Evolutionary conservation across 768 basidiomycete species (phyloP).

Genomic region (Coprinellus micaceus): DNA sequence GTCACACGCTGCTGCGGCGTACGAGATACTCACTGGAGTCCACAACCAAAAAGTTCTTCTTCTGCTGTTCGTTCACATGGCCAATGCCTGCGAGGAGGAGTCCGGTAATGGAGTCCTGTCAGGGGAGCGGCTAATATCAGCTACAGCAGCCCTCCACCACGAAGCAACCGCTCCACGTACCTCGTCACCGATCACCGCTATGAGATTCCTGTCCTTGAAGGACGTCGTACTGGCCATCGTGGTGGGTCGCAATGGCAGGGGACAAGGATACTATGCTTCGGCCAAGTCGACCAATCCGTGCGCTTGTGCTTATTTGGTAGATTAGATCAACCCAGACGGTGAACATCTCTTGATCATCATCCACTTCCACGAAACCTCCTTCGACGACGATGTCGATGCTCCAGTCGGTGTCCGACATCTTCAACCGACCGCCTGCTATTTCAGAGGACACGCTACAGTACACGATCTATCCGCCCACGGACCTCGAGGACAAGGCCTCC

Average conservation of each 20-base stretch:
- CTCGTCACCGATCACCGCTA: conserved; percentile 98
- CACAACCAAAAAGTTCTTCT: conserved; percentile 97
- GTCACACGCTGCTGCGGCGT: background rate
- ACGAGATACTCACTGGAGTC: conserved; percentile 73
- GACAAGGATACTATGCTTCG: background rate
- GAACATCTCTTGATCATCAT: background rate
- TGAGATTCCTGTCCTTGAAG: conserved; percentile 78
- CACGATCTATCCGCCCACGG: conserved; percentile 57
- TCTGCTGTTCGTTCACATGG: conserved; percentile 83
- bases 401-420: conserved; percentile 51
- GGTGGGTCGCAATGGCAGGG: background rate
- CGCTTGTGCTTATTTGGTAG: conserved; percentile 10
- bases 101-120: conserved; percentile 94
- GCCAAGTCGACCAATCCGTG: background rate
- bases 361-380: background rate
- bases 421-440: conserved; percentile 72
- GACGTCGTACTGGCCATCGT: conserved; percentile 50
- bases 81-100: conserved; percentile 93
- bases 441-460: conserved; percentile 86
- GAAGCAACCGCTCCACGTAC: conserved; percentile 38
- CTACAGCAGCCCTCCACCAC: conserved; percentile 4
- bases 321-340: background rate
- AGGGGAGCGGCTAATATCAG: conserved; percentile 7
- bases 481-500: conserved; percentile 54
- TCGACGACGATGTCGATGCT: background rate